A percentile compares a stretch with the other conserved stretches of the same genome.
Evolutionary conservation across 805 yeast genomes (phyloP).

Genomic region (Ogataea neopini): DNA sequence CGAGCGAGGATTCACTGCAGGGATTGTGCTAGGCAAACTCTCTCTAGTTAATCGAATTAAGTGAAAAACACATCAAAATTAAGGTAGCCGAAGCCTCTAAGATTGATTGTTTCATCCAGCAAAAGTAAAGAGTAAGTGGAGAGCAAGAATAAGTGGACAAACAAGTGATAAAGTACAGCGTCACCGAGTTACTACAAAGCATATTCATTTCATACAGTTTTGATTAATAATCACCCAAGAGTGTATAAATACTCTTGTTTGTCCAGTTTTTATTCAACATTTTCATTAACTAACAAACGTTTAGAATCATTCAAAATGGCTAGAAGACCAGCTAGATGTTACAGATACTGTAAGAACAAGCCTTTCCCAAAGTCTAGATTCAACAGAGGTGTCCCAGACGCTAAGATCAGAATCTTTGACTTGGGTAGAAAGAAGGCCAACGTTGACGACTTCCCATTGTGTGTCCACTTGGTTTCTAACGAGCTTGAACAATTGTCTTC

Average conservation of each 20-base stretch:
- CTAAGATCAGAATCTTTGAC: constrained; percentile 98
- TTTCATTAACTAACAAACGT: constrained; percentile 8
- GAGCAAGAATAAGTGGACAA: not conserved
- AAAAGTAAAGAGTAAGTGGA: constrained; percentile 8
- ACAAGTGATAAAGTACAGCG: not conserved
- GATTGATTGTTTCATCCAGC: constrained; percentile 11
- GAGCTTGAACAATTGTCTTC: constrained; percentile 99
- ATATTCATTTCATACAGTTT: not conserved
- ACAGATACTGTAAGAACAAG: constrained; percentile 99
- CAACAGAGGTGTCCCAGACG: constrained; percentile 99
- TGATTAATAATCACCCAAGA: constrained; percentile 1
- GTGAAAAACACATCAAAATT: not conserved
- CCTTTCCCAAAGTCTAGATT: constrained; percentile 99
- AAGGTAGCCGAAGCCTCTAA: not conserved
- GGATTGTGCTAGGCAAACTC: constrained; percentile 7
- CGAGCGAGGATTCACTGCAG: not conserved
- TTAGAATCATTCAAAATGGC: constrained; percentile 74
- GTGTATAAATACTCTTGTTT: not conserved
- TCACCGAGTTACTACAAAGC: not conserved
- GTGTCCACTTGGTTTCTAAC: constrained; percentile 99
- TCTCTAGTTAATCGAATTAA: not conserved
- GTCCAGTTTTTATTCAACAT: not conserved
- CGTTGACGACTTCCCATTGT: constrained; percentile 99
- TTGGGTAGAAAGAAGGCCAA: constrained; percentile 99
- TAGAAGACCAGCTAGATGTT: constrained; percentile 99